Base-by-base conservation (phyloP, 140 eudicot species). In the Bidens hawaiensis region DNA sequence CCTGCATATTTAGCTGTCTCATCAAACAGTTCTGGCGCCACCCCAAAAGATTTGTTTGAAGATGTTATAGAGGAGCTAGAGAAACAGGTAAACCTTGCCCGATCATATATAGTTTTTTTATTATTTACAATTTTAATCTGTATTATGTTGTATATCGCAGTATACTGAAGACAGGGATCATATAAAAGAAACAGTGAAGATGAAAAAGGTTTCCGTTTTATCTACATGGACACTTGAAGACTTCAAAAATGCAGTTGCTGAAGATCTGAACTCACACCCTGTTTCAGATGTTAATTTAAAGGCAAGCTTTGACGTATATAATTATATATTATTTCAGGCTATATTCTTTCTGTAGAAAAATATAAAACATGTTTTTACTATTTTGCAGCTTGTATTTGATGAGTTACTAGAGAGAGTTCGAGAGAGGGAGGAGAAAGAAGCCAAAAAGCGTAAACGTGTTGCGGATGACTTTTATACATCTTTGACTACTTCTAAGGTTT, bases 381-480 rank as follows among this genome's bases (percentile, higher is more conserved):
- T 60, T 68, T 77, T 68, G 66, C 86, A 91, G 98, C 90, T 87
- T 54, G 76, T 91, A 55, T 87, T 60, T 67, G 98, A 91, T 41
- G 98, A 85, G 76, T 81, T 87, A 34, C 78, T 72, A 68, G 98
- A 91, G 76, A 76, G 85, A 71, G 91, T 71, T 23, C 79, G 78
- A 57, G 98, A 91, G 60, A 87, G 79, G 68, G 96, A 91, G 75
- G 96, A 91, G 71, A 91, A 87, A 82, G 98, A 91, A 75, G 82
- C 83, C 54, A 91, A 91, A 82, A 87, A 77, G 79, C 96, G 95
- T 74, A 84, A 82, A 78, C 96, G 94, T 62, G 80, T 87, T 52
- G 83, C 80, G 22, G 90, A 87, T 16, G 96, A 91, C 55, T 91
- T 91, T 64, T 75, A 84, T 66, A 80, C 67, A 22, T 62, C 76